Percentiles rank a stretch among this genome's conserved stretches.
phyloP scores from a whole-genome alignment of 768 basidiomycete species.

The Fibroporia radiculosa region DNA sequence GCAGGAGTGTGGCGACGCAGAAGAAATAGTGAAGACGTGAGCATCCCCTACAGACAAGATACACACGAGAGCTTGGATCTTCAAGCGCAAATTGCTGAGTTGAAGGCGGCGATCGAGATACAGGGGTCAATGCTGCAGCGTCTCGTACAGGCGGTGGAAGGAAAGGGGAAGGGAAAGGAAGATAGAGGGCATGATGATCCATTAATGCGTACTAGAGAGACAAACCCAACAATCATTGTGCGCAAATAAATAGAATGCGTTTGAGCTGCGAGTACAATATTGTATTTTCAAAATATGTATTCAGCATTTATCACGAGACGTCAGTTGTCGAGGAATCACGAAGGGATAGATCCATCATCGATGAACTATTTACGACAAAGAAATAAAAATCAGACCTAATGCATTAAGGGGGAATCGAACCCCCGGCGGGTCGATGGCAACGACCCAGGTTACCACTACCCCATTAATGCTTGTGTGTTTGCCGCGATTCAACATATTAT shows the following conservation, averaged over 20 bases:
- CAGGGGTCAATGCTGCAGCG: conserved; percentile 46
- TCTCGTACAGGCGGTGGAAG: conserved; percentile 22
- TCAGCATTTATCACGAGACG: no score
- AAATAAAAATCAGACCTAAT: no score
- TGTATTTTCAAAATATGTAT: no score
- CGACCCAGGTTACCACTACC: conserved; percentile 31
- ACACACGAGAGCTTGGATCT: conserved; percentile 37
- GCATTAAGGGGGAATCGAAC: conserved; percentile 87
- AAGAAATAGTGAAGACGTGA: conserved; percentile 8
- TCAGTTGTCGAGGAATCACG: no score
- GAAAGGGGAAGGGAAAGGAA: conserved; percentile 8
- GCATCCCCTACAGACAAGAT: conserved; percentile 2
- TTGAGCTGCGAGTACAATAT: no score
- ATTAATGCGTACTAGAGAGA: no score
- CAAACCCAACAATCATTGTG: neutral
- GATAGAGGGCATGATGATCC: neutral
- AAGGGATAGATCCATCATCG: no score
- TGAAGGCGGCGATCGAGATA: conserved; percentile 45
- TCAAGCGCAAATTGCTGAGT: conserved; percentile 53
- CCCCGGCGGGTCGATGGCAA: conserved; percentile 68
- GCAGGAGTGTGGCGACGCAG: conserved; percentile 11
- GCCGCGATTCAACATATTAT: neutral
- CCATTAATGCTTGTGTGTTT: conserved; percentile 21
- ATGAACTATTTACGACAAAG: no score
- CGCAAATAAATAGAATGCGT: neutral